These are phyloP conservation scores for Friedmanniomyces simplex DNA, from an alignment of 495 filamentous ascomycete species.

Conservation along the genomic window DNA sequence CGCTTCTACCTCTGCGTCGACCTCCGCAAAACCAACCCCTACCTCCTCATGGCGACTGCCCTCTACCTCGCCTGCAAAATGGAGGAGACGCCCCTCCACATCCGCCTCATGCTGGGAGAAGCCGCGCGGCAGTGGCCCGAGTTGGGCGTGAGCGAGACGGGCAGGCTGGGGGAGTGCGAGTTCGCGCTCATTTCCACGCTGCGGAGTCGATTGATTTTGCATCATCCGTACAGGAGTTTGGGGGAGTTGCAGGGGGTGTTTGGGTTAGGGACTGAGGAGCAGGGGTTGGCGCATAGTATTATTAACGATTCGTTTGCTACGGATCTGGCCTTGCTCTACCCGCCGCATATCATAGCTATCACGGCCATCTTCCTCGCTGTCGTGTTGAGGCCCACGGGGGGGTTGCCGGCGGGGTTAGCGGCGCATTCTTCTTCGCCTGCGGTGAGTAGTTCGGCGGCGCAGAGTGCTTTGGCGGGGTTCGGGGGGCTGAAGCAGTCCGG, in stretches of 20 bases:
- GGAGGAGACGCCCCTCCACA: constrained; percentile 97
- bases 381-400: constrained; percentile 51
- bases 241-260: constrained; percentile 61
- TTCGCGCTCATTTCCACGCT: constrained; percentile 93
- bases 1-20: constrained; percentile 88
- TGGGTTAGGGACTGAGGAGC: constrained; percentile 64
- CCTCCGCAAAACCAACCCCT: constrained; percentile 86
- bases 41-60: constrained; percentile 79
- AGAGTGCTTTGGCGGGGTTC: constrained; percentile 11
- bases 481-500: constrained; percentile 17
- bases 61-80: constrained; percentile 96
- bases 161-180: constrained; percentile 89
- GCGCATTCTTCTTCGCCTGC: constrained; percentile 7
- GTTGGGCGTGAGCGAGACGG: constrained; percentile 67
- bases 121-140: constrained; percentile 84
- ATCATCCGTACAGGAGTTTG: constrained; percentile 92
- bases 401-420: constrained; percentile 14
- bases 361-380: constrained; percentile 82
- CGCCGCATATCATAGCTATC: constrained; percentile 83
- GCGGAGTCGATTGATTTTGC: constrained; percentile 86
- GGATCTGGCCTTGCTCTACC: constrained; percentile 76
- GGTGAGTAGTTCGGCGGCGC: constrained; percentile 4
- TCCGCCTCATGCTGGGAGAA: constrained; percentile 74
- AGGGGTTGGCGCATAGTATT: constrained; percentile 66
- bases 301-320: constrained; percentile 97